These are phyloP conservation scores for Diutina sp. DNA, from an alignment of 1,139 yeast genomes.

Conservation along the genomic window DNA sequence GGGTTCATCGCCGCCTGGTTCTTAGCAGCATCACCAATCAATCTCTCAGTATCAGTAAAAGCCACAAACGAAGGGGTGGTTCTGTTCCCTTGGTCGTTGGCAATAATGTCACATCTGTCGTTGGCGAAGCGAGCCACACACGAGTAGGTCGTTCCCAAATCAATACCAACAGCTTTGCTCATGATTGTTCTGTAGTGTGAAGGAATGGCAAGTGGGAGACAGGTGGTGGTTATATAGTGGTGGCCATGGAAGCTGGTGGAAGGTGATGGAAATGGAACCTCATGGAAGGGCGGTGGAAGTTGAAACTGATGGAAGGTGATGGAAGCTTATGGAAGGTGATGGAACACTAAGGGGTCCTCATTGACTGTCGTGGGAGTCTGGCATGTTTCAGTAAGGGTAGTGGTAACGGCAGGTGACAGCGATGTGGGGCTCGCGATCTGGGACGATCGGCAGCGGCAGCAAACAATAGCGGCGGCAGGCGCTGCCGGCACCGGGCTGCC, in stretches of 20 bases:
- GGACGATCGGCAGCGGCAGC: not conserved
- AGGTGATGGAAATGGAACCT: not conserved
- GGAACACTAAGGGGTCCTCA: too few species aligned
- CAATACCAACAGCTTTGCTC: conserved; percentile 84
- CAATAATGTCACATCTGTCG: conserved; percentile 63
- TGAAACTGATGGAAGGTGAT: not conserved
- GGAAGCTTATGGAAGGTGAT: not conserved
- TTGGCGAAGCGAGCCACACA: conserved; percentile 64
- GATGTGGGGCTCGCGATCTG: not conserved
- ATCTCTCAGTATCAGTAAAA: conserved; percentile 94
- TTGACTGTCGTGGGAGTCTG: too few species aligned
- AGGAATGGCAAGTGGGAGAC: not conserved
- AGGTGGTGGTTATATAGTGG: not conserved
- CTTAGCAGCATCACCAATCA: conserved; percentile 98
- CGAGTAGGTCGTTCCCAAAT: conserved; percentile 97
- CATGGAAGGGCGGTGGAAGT: too few species aligned
- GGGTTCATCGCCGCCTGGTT: conserved; percentile 98
- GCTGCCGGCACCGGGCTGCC: too few species aligned
- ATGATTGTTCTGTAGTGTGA: not conserved
- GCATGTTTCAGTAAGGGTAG: too few species aligned
- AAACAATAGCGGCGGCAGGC: too few species aligned
- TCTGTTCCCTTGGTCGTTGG: conserved; percentile 99
- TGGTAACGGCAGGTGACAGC: too few species aligned
- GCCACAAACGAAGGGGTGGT: conserved; percentile 98
- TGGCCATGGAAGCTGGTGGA: not conserved